Evolutionary conservation across 164 flowering plant species (phyloP).

Genomic region (Cinnamomum micranthum): DNA sequence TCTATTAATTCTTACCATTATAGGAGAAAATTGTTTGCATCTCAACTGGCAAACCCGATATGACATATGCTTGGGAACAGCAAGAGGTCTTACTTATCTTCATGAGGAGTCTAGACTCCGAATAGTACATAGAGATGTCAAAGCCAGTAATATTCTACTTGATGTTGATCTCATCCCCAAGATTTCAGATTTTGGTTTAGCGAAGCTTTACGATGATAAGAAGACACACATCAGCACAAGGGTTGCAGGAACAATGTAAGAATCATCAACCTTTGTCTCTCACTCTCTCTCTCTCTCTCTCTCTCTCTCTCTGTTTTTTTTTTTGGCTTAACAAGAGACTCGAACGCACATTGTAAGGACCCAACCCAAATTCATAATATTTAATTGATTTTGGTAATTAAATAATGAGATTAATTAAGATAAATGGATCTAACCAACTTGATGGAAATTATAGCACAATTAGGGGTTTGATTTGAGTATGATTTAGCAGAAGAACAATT

Average conservation of each 20-base stretch:
- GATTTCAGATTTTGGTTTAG: slow-evolving; percentile 43
- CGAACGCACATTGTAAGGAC: not conserved
- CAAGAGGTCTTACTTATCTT: slow-evolving; percentile 15
- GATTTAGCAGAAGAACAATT: no score
- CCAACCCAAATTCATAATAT: no score
- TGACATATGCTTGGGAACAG: slow-evolving; percentile 15
- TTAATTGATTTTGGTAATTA: no score
- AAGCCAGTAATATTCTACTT: slow-evolving; percentile 17
- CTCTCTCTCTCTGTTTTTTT: no score
- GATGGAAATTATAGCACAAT: no score
- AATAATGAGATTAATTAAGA: no score
- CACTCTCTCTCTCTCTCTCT: no score
- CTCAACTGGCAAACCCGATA: slow-evolving; percentile 9
- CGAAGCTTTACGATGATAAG: slow-evolving; percentile 35
- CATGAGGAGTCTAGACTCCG: slow-evolving; percentile 12
- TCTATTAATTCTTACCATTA: not conserved
- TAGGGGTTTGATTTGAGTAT: no score
- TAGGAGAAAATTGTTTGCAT: not conserved
- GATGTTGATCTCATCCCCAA: slow-evolving; percentile 29
- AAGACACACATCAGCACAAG: slow-evolving; percentile 38
- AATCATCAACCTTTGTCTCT: not conserved
- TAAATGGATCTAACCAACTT: no score
- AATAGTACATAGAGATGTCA: slow-evolving; percentile 15
- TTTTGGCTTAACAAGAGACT: not conserved
- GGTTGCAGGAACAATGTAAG: slow-evolving; percentile 42